These are phyloP conservation scores for Sporothrix dimorphospora DNA, from an alignment of 2,329 filamentous ascomycete species.

Conservation along the genomic window DNA sequence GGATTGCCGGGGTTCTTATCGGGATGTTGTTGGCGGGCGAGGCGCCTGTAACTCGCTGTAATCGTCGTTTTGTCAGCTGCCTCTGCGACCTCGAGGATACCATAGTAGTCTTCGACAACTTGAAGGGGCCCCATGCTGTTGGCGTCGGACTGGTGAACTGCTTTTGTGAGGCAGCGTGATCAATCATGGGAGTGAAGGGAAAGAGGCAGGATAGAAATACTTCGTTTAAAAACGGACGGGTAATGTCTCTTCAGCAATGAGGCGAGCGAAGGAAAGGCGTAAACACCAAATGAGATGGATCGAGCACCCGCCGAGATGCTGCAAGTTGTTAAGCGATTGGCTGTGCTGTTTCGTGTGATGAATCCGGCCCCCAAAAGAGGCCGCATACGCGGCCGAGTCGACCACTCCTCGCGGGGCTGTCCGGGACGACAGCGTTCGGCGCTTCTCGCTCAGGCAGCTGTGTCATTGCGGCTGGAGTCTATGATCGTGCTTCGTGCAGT, in stretches of 20 bases:
- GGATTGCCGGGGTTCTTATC: background rate
- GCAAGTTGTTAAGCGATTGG: background rate
- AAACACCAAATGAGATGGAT: background rate
- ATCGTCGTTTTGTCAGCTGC: background rate
- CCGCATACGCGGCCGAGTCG: background rate
- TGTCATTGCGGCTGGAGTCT: too few relatives aligned
- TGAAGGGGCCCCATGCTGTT: background rate
- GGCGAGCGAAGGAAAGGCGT: background rate
- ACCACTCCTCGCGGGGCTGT: background rate
- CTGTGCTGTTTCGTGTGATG: background rate
- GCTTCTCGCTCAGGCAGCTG: too few relatives aligned
- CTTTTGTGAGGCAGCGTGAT: background rate
- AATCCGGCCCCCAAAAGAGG: background rate
- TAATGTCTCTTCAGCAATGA: background rate
- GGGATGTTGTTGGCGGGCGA: background rate
- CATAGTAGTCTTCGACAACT: background rate
- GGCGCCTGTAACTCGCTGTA: background rate
- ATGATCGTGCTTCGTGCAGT: too few relatives aligned
- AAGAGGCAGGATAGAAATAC: background rate
- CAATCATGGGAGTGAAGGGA: background rate
- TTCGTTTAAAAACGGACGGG: background rate
- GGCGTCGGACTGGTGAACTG: background rate
- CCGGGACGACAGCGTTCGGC: too few relatives aligned
- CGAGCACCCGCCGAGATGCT: background rate
- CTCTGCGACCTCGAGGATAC: background rate